Evolutionary conservation across 768 basidiomycete genomes (phyloP).

Genomic region (Leucosporidium yakuticum): DNA sequence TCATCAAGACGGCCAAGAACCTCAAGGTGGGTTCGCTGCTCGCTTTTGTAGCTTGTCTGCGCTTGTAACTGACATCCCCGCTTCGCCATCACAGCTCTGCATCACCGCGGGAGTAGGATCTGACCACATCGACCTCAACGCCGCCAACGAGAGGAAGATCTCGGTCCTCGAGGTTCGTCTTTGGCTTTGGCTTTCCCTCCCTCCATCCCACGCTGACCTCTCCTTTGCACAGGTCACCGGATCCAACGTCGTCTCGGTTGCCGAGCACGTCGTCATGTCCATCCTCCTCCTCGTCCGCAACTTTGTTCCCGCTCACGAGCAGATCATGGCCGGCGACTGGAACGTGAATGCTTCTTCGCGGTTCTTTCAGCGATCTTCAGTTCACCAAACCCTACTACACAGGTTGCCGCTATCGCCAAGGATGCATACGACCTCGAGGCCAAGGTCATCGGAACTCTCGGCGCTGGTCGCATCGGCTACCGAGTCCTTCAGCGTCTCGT

Average conservation of each 20-base stretch:
- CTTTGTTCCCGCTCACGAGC: conserved; percentile 73
- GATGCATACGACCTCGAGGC: conserved; percentile 82
- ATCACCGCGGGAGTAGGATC: conserved; percentile 51
- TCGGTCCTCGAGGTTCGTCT: conserved; percentile 78
- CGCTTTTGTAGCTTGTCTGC: not conserved
- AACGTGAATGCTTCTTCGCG: conserved; percentile 57
- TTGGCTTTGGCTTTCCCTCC: not conserved
- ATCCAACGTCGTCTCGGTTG: conserved; percentile 49
- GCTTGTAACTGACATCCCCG: not conserved
- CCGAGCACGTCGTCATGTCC: conserved; percentile 85
- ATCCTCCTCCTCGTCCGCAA: conserved; percentile 87
- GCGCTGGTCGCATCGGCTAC: conserved; percentile 63
- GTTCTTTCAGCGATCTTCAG: not conserved
- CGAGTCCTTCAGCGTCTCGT: conserved; percentile 57
- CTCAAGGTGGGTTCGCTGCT: conserved; percentile 66
- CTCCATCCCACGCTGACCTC: conserved; percentile 54
- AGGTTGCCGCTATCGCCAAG: conserved; percentile 43
- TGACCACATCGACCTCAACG: conserved; percentile 84
- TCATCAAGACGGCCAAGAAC: conserved; percentile 62
- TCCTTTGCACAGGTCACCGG: conserved; percentile 63
- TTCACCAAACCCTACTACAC: no score
- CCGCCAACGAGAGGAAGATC: conserved; percentile 70
- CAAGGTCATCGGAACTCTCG: conserved; percentile 88
- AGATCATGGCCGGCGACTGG: conserved; percentile 80
- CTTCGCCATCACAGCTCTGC: not conserved